Conservation (phyloP, 495 filamentous ascomycete species). For the Penicillium samsonianum region DNA sequence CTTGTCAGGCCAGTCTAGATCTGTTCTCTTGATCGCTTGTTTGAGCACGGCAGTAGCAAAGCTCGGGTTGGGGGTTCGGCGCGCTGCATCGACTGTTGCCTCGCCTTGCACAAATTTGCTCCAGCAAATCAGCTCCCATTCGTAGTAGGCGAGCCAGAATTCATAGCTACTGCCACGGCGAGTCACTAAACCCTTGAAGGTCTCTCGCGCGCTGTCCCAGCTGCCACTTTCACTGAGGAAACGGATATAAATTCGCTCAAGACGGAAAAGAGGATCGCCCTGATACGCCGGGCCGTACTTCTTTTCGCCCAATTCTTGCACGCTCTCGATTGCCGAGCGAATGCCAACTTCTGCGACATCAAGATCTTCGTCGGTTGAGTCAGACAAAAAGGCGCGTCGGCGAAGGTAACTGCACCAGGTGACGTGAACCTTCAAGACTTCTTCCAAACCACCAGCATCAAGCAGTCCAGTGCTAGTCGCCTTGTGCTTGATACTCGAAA, state of each 20-base stretch:
- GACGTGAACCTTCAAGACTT: conserved; percentile 83
- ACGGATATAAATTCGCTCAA: conserved; percentile 90
- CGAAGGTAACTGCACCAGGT: conserved; percentile 93
- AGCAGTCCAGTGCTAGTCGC: conserved; percentile 82
- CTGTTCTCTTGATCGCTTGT: conserved; percentile 65
- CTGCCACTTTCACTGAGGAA: conserved; percentile 78
- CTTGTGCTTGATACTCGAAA: conserved; percentile 86
- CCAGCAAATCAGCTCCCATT: conserved; percentile 83
- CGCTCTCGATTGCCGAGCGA: conserved; percentile 77
- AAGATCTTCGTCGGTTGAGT: conserved; percentile 81
- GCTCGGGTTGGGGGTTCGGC: conserved; percentile 55
- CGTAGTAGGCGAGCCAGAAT: conserved; percentile 90
- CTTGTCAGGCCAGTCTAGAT: conserved; percentile 90
- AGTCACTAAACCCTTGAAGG: conserved; percentile 70
- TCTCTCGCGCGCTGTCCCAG: conserved; percentile 63
- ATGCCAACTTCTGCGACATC: conserved; percentile 92
- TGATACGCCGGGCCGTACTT: conserved; percentile 74
- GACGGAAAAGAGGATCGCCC: conserved; percentile 81
- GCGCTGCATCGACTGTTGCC: conserved; percentile 46
- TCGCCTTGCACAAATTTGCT: conserved; percentile 55
- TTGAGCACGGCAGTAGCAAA: conserved; percentile 72
- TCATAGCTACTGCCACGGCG: conserved; percentile 75
- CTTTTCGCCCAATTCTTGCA: conserved; percentile 72
- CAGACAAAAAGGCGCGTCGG: conserved; percentile 73
- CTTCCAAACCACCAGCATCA: conserved; percentile 72